Conservation (phyloP, 768 basidiomycete species). For the Leucogyrophana mollusca region DNA sequence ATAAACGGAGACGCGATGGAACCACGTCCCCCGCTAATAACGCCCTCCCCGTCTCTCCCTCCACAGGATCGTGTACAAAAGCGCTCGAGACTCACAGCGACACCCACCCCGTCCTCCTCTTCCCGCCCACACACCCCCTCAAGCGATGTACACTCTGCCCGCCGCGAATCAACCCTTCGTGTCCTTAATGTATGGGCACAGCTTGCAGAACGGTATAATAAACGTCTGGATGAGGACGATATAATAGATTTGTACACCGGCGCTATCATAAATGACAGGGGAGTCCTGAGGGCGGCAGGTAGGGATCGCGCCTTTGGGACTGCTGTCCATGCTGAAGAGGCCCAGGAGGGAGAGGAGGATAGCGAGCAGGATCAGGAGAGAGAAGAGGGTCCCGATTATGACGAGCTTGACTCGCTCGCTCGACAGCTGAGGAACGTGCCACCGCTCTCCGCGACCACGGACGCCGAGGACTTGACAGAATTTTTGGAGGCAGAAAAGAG, state of each 20-base stretch:
- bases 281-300: slow-evolving; percentile 49
- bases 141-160: slow-evolving; percentile 50
- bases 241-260: slow-evolving; percentile 67
- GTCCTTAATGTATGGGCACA: slow-evolving; percentile 64
- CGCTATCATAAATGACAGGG: slow-evolving; percentile 66
- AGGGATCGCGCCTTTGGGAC: slow-evolving; percentile 51
- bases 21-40: no score
- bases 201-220: slow-evolving; percentile 66
- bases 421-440: slow-evolving; percentile 37
- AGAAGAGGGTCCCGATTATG: slow-evolving; percentile 51
- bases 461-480: slow-evolving; percentile 61
- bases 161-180: slow-evolving; percentile 55
- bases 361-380: slow-evolving; percentile 40
- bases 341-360: slow-evolving; percentile 34
- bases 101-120: slow-evolving; percentile 43
- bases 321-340: slow-evolving; percentile 39
- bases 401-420: slow-evolving; percentile 59
- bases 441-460: slow-evolving; percentile 44
- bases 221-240: slow-evolving; percentile 74
- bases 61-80: slow-evolving; percentile 42
- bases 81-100: slow-evolving; percentile 46
- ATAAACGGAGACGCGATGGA: no score
- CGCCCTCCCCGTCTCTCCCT: slow-evolving; percentile 23
- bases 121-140: slow-evolving; percentile 25
- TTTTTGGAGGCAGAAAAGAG: slow-evolving; percentile 65